These are phyloP conservation scores for Cytidiella melzeri DNA, from an alignment of 768 basidiomycete species.

Conservation along the genomic window DNA sequence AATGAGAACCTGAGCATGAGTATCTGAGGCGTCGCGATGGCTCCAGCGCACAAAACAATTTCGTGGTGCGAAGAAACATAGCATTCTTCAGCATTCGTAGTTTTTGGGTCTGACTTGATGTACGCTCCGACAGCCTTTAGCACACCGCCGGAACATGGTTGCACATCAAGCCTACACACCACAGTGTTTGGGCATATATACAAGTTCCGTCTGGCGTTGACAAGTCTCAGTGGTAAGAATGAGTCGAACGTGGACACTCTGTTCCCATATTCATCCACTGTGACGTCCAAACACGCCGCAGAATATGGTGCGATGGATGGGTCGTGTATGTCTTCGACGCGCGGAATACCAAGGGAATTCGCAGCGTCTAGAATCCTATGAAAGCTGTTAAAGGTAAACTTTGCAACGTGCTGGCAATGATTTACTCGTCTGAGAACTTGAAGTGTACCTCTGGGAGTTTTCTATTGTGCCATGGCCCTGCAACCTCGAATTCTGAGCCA, in stretches of 20 bases:
- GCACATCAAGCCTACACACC: slow-evolving; percentile 13
- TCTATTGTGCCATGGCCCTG: slow-evolving; percentile 3
- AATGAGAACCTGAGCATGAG: slow-evolving; percentile 9
- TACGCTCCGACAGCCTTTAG: slow-evolving; percentile 11
- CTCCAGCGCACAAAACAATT: slow-evolving; percentile 11
- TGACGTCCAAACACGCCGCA: slow-evolving; percentile 17
- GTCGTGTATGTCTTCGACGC: slow-evolving; percentile 18
- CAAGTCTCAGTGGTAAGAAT: slow-evolving; percentile 14
- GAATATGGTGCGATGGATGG: slow-evolving; percentile 16
- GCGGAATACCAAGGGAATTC: slow-evolving; percentile 16
- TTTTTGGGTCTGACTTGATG: not conserved
- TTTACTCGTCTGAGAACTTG: not conserved
- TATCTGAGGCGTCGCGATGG: slow-evolving; percentile 7
- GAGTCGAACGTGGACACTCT: slow-evolving; percentile 19
- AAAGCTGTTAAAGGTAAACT: not conserved
- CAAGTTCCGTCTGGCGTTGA: slow-evolving; percentile 8
- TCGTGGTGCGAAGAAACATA: slow-evolving; percentile 1
- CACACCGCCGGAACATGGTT: slow-evolving; percentile 1
- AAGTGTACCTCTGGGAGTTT: not conserved
- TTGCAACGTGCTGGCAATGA: not conserved
- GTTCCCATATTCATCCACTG: slow-evolving; percentile 15
- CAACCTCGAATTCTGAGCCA: not conserved
- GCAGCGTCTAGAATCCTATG: slow-evolving; percentile 13
- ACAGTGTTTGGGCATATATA: slow-evolving; percentile 18
- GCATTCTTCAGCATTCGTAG: not conserved